Percentiles rank a stretch among this genome's conserved stretches.
phyloP scores from a whole-genome alignment of 192 early-diverging fungal species.

The Coemansia aciculifera region DNA sequence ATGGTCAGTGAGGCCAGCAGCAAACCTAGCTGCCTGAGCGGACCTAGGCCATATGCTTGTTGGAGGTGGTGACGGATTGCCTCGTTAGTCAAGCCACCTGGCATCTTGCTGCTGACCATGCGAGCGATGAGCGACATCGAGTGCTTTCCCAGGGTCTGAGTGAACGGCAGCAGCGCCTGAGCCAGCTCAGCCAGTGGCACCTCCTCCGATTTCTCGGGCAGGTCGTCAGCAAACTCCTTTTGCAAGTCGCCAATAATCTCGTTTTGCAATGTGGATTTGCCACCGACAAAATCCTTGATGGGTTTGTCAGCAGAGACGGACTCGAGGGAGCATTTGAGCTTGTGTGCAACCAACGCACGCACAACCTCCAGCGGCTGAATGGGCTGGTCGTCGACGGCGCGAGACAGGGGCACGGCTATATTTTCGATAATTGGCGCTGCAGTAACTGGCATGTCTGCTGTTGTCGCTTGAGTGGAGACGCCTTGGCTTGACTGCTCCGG shows the following conservation, averaged over 20 bases:
- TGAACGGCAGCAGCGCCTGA: conserved; percentile 65
- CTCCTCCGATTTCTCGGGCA: conserved; percentile 90
- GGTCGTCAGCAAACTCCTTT: conserved; percentile 87
- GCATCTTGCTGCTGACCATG: conserved; percentile 88
- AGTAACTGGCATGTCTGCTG: conserved; percentile 65
- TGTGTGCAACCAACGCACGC: conserved; percentile 83
- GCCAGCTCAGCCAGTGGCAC: conserved; percentile 78
- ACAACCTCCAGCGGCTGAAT: conserved; percentile 83
- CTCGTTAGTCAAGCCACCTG: conserved; percentile 79
- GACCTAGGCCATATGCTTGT: conserved; percentile 61
- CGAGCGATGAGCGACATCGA: conserved; percentile 71
- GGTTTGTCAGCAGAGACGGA: conserved; percentile 66
- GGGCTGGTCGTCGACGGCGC: conserved; percentile 72
- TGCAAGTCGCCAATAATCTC: conserved; percentile 95
- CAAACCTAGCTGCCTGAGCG: conserved; percentile 64
- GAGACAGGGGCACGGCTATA: conserved; percentile 55
- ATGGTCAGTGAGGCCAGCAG: conserved; percentile 76
- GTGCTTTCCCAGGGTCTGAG: conserved; percentile 76
- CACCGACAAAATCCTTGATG: conserved; percentile 83
- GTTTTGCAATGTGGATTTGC: conserved; percentile 95
- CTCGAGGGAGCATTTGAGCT: conserved; percentile 77
- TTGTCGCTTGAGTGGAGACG: background rate
- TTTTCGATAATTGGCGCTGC: conserved; percentile 54
- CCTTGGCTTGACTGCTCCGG: background rate
- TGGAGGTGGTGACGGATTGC: conserved; percentile 70